Evolutionary conservation across 345 rosid genomes (phyloP).

Genomic region (sweet orange (Citrus sinensis)): DNA sequence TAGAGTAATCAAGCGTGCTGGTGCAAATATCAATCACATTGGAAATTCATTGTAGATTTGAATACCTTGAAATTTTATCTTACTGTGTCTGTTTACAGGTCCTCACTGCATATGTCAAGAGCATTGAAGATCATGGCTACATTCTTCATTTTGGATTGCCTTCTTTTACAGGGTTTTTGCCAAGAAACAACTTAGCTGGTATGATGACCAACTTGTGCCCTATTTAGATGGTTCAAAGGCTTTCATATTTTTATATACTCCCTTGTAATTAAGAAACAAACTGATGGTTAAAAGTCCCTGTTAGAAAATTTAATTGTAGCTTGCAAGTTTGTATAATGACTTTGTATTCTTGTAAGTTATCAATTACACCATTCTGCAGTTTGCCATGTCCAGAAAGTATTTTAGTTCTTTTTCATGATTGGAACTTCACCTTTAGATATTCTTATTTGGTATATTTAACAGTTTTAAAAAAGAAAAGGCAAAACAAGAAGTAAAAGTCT

Average conservation of each 20-base stretch:
- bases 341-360: neutral
- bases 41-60: neutral
- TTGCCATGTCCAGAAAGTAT: neutral
- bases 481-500: neutral
- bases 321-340: neutral
- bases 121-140: slow-evolving; percentile 96
- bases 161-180: slow-evolving; percentile 75
- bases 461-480: neutral
- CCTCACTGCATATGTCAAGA: slow-evolving; percentile 68
- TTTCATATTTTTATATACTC: neutral
- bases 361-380: neutral
- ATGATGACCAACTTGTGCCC: neutral
- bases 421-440: neutral
- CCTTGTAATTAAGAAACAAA: neutral
- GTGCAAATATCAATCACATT: neutral
- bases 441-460: neutral
- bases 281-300: neutral
- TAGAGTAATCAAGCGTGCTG: neutral
- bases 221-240: neutral
- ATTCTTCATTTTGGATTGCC: slow-evolving; percentile 87
- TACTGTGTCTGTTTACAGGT: slow-evolving; percentile 42
- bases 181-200: slow-evolving; percentile 55
- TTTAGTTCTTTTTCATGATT: neutral
- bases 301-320: neutral
- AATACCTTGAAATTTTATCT: slow-evolving; percentile 1